A percentile compares a stretch with the other conserved stretches of the same genome.
Conservation (phyloP, 257 asterid genomes). For the Perilla frutescens region DNA sequence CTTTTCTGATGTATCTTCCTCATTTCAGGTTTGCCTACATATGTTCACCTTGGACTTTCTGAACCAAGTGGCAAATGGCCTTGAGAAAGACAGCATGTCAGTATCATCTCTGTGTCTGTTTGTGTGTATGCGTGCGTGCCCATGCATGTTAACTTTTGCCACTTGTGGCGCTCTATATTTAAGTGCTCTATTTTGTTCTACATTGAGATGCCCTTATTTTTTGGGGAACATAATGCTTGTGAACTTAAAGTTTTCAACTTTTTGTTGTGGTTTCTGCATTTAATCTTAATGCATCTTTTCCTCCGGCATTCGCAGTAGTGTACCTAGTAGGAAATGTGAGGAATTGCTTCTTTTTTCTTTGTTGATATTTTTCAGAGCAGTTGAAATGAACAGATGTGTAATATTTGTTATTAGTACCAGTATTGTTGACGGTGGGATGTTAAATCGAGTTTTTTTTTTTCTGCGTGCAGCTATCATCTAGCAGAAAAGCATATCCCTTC, state of each 20-base stretch:
- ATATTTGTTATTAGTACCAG: background rate
- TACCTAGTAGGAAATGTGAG: no score
- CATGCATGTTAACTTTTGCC: background rate
- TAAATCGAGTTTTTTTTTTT: slow-evolving; percentile 12
- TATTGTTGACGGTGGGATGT: slow-evolving; percentile 22
- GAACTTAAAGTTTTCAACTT: no score
- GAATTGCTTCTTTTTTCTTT: background rate
- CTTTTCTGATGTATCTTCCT: slow-evolving; percentile 14
- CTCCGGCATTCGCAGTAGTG: background rate
- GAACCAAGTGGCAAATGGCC: slow-evolving; percentile 94
- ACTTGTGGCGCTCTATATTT: background rate
- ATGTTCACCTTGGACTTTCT: slow-evolving; percentile 92
- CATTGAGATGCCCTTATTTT: background rate
- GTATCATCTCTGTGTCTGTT: slow-evolving; percentile 36
- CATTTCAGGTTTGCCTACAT: slow-evolving; percentile 92
- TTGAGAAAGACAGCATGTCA: slow-evolving; percentile 97
- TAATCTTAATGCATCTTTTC: background rate
- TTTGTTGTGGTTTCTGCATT: background rate
- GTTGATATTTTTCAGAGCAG: background rate
- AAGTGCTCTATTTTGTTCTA: background rate
- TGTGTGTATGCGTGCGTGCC: background rate
- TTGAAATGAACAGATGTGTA: no score
- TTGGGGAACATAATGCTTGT: no score
- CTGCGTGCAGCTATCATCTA: slow-evolving; percentile 78
- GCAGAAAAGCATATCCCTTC: slow-evolving; percentile 93